A percentile compares a stretch with the other conserved stretches of the same genome.
Conservation (phyloP, 2,329 filamentous ascomycete species). For the Chaetomiaceae sp. region DNA sequence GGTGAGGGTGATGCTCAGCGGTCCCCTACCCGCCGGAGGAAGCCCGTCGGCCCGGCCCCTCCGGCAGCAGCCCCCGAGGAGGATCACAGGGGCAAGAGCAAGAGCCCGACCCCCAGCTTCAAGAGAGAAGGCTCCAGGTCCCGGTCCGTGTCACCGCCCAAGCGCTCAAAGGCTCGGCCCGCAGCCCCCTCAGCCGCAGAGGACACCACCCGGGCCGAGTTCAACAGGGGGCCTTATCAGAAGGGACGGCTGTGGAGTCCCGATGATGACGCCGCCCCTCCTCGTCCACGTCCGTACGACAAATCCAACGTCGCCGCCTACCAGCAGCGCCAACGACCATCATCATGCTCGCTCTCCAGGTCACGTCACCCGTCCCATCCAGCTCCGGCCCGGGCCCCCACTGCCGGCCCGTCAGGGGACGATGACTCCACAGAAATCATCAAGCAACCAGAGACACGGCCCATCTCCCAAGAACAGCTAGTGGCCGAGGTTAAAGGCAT, state of each 20-base stretch:
- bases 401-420: constrained; percentile 7
- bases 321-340: constrained; percentile 16
- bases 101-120: constrained; percentile 15
- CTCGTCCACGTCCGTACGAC: constrained; percentile 16
- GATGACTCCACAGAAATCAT: constrained; percentile 25
- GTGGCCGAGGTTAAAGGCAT: too few species aligned
- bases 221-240: constrained; percentile 15
- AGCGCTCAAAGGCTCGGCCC: constrained; percentile 17
- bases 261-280: constrained; percentile 13
- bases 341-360: constrained; percentile 12
- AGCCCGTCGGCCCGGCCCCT: neutral
- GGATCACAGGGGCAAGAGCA: too few species aligned
- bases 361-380: constrained; percentile 10
- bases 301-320: constrained; percentile 23
- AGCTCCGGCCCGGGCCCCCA: constrained; percentile 1
- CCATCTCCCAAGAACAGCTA: too few species aligned
- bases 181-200: neutral
- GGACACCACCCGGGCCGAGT: constrained; percentile 11
- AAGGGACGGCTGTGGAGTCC: constrained; percentile 23
- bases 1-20: constrained; percentile 1
- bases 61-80: neutral
- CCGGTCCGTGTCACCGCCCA: constrained; percentile 19
- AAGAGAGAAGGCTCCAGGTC: constrained; percentile 19
- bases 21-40: constrained; percentile 5
- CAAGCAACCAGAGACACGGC: constrained; percentile 57